Conservation (phyloP, 2,329 filamentous ascomycete genomes). For the Magnaporthales sp. region DNA sequence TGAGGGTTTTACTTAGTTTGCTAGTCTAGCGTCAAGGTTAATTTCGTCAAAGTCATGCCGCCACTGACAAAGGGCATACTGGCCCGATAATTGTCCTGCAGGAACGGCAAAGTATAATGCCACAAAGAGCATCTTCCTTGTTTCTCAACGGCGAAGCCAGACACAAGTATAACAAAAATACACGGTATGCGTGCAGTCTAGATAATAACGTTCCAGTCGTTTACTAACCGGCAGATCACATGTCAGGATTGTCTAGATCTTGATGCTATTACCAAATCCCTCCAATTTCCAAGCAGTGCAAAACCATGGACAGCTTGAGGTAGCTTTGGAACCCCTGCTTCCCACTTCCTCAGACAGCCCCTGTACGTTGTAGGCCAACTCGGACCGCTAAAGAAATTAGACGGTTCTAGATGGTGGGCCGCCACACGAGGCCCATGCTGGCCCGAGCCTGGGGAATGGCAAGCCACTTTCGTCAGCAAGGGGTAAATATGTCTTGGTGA, state of each 20-base stretch:
- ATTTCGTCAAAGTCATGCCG: no score
- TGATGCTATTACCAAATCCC: not conserved
- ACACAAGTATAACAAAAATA: not conserved
- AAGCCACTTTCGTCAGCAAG: not conserved
- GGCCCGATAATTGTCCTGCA: not conserved
- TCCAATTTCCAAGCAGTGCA: not conserved
- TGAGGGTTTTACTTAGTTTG: not conserved
- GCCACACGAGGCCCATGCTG: not conserved
- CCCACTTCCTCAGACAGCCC: not conserved
- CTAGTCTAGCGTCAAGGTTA: not conserved
- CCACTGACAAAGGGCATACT: not conserved
- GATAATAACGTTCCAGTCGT: not conserved
- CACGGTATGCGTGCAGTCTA: not conserved
- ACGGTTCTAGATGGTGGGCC: not conserved
- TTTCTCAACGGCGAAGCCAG: not conserved
- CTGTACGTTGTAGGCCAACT: not conserved
- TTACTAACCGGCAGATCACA: not conserved
- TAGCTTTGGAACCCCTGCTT: not conserved
- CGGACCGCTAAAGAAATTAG: not conserved
- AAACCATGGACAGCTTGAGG: not conserved
- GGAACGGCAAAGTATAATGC: not conserved
- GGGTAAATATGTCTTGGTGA: not conserved
- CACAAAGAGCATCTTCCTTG: not conserved
- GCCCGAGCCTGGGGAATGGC: not conserved
- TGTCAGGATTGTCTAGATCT: not conserved